Conservation (phyloP, 768 basidiomycete species). For the Glaciozyma martinii region DNA sequence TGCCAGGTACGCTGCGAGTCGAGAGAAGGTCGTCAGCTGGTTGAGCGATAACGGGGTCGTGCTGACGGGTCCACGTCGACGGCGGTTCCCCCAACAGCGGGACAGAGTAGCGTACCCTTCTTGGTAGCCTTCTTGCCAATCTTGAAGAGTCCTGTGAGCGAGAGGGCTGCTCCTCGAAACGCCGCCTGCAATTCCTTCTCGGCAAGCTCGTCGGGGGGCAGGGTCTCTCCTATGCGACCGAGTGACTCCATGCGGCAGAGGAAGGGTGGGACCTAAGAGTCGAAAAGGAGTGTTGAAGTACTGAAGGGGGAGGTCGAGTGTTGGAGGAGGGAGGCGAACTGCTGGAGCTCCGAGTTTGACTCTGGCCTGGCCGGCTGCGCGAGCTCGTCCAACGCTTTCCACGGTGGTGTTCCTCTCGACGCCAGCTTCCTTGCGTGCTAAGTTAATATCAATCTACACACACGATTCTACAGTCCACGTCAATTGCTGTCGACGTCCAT, state of each 20-base stretch:
- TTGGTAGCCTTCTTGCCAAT: conserved; percentile 18
- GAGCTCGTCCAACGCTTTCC: no score
- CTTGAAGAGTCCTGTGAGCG: conserved; percentile 27
- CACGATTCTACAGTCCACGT: no score
- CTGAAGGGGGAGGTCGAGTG: no score
- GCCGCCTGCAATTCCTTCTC: conserved; percentile 1
- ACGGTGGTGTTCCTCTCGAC: no score
- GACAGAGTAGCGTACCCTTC: conserved; percentile 11
- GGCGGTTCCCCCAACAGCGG: background rate
- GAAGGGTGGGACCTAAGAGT: background rate
- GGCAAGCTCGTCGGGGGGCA: conserved; percentile 9
- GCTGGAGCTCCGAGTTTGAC: no score
- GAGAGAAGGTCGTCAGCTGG: background rate
- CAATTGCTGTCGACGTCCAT: no score
- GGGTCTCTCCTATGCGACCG: background rate
- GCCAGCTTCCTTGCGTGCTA: no score
- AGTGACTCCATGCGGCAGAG: background rate
- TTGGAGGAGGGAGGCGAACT: no score
- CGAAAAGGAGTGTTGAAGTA: no score
- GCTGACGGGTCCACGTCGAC: background rate
- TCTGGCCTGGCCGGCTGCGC: no score
- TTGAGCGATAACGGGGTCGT: background rate
- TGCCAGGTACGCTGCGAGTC: conserved; percentile 16
- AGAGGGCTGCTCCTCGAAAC: conserved; percentile 17
- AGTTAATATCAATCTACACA: no score